Percentiles rank a stretch among this genome's conserved stretches.
Conservation (phyloP, 305 asterid genomes). For the Fraxinus sp. region DNA sequence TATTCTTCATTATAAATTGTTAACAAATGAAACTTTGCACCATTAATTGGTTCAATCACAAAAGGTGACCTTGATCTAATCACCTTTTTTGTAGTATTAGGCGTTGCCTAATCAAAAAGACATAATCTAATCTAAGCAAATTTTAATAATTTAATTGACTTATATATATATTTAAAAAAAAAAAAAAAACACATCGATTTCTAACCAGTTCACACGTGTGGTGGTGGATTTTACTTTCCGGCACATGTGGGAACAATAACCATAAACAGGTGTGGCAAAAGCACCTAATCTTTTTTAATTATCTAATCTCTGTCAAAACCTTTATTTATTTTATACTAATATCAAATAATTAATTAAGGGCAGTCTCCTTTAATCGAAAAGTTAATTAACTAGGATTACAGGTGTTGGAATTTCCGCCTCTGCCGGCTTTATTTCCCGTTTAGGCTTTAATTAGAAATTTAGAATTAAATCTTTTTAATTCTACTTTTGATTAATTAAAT, state of each 20-base stretch:
- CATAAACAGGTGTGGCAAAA: constrained; percentile 24
- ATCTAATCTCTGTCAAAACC: constrained; percentile 16
- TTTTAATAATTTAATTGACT: too few relatives aligned
- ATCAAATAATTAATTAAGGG: constrained; percentile 10
- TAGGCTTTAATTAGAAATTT: constrained; percentile 19
- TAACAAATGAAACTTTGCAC: neutral
- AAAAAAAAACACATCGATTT: neutral
- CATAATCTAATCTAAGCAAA: neutral
- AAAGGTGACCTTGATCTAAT: constrained; percentile 23
- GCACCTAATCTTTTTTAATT: constrained; percentile 24
- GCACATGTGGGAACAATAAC: constrained; percentile 28
- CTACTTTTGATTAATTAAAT: constrained; percentile 27
- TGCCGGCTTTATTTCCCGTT: constrained; percentile 52
- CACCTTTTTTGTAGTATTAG: neutral
- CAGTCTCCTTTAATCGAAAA: constrained; percentile 11
- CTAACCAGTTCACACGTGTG: neutral
- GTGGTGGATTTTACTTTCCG: neutral
- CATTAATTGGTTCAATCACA: neutral
- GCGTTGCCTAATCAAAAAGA: neutral
- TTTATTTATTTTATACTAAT: neutral
- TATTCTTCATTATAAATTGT: neutral
- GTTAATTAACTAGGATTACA: constrained; percentile 27
- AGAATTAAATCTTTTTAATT: constrained; percentile 1
- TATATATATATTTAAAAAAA: too few relatives aligned
- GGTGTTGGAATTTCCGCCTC: constrained; percentile 44